These are phyloP conservation scores for Termitomyces sp. DNA, from an alignment of 768 basidiomycete genomes.

Conservation along the genomic window DNA sequence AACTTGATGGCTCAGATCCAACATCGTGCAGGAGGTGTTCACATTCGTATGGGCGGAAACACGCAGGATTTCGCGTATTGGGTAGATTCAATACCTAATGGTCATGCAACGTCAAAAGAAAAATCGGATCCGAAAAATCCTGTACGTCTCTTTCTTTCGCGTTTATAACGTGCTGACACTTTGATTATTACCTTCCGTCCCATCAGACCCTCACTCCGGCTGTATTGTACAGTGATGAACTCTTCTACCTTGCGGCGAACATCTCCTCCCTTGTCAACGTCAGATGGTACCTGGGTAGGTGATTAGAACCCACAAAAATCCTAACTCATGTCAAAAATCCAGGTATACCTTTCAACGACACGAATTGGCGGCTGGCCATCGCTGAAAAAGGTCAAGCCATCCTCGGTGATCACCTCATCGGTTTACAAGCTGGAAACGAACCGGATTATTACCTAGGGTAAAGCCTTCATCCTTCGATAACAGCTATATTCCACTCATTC, in stretches of 20 bases:
- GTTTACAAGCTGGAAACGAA: slow-evolving; percentile 70
- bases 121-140: slow-evolving; percentile 22
- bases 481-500: not conserved
- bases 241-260: slow-evolving; percentile 61
- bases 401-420: slow-evolving; percentile 60
- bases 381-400: slow-evolving; percentile 55
- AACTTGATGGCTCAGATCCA: slow-evolving; percentile 59
- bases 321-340: not conserved
- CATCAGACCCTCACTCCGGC: slow-evolving; percentile 57
- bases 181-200: not conserved
- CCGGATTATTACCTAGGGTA: slow-evolving; percentile 63
- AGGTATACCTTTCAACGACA: slow-evolving; percentile 64
- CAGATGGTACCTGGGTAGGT: slow-evolving; percentile 58
- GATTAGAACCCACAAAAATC: not conserved
- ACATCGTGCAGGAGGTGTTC: slow-evolving; percentile 47
- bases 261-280: slow-evolving; percentile 53
- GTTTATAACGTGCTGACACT: not conserved
- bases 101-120: slow-evolving; percentile 38
- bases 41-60: slow-evolving; percentile 63
- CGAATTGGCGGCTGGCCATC: slow-evolving; percentile 46
- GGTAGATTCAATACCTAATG: slow-evolving; percentile 33
- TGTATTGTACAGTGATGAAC: slow-evolving; percentile 54
- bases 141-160: slow-evolving; percentile 15
- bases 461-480: not conserved
- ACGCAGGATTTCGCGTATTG: slow-evolving; percentile 50